Percentiles rank a stretch among this genome's conserved stretches.
Conservation (phyloP, 2,329 filamentous ascomycete species). For the Fusarium virguliforme region DNA sequence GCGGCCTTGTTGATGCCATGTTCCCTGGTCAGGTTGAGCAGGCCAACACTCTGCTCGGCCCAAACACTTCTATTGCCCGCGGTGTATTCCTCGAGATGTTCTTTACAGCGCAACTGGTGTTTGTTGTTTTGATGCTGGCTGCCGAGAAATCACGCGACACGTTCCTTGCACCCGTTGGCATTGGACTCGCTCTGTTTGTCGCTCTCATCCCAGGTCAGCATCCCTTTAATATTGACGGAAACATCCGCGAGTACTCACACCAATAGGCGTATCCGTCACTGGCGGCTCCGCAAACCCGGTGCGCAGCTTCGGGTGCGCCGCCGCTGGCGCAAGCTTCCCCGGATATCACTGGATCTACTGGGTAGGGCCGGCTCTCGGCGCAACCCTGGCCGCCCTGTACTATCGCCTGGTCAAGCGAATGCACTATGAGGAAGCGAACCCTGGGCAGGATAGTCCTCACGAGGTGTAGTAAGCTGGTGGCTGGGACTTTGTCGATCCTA, state of each 20-base stretch:
- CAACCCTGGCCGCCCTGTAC: constrained; percentile 61
- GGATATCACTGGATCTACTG: constrained; percentile 67
- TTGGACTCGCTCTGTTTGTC: constrained; percentile 78
- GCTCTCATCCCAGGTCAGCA: constrained; percentile 55
- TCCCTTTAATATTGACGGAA: neutral
- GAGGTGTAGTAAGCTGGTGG: constrained; percentile 12
- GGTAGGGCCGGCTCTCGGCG: constrained; percentile 65
- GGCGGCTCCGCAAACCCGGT: constrained; percentile 64
- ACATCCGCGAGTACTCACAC: neutral
- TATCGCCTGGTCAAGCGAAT: constrained; percentile 65
- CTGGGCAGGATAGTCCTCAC: constrained; percentile 55
- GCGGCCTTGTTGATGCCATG: constrained; percentile 69
- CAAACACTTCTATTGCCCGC: constrained; percentile 64
- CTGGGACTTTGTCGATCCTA: neutral
- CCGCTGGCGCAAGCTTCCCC: constrained; percentile 57
- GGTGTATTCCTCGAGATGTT: constrained; percentile 77
- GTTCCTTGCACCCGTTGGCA: constrained; percentile 77
- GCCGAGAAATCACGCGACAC: constrained; percentile 80
- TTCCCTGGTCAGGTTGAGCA: constrained; percentile 69
- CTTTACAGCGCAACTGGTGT: constrained; percentile 72
- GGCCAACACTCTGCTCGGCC: constrained; percentile 65
- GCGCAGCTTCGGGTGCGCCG: constrained; percentile 64
- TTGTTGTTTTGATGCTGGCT: constrained; percentile 77
- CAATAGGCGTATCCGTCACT: constrained; percentile 52
- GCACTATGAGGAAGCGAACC: constrained; percentile 65